These are phyloP conservation scores for Aegilops umbellulata DNA, from an alignment of 176 grass and related monocot genomes.

Conservation along the genomic window DNA sequence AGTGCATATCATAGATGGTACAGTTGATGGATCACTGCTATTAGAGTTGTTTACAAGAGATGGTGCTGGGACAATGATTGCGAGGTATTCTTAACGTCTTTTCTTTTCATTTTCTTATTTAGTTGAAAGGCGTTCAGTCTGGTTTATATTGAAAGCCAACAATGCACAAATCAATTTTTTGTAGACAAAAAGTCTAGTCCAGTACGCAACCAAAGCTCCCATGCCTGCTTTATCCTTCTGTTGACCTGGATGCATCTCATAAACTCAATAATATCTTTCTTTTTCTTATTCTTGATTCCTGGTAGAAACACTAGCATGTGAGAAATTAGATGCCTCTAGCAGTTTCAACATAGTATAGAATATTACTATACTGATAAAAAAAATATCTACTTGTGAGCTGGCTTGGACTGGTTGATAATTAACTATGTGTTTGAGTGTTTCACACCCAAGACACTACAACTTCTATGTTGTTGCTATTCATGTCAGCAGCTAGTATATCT, in stretches of 20 bases:
- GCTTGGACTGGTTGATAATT: neutral
- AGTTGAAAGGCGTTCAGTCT: neutral
- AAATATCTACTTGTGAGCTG: neutral
- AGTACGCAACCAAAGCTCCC: slow-evolving; percentile 7
- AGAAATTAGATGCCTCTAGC: neutral
- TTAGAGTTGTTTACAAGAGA: slow-evolving; percentile 99
- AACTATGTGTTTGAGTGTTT: neutral
- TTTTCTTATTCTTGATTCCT: neutral
- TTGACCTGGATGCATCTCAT: neutral
- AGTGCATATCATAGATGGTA: slow-evolving; percentile 94
- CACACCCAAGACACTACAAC: neutral
- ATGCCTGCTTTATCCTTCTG: neutral
- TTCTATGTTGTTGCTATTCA: neutral
- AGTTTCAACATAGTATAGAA: neutral
- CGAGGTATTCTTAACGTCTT: slow-evolving; percentile 51
- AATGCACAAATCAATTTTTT: neutral
- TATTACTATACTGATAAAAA: neutral
- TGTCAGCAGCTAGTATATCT: neutral
- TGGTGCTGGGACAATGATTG: slow-evolving; percentile 95
- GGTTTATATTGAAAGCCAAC: neutral
- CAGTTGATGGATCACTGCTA: slow-evolving; percentile 70
- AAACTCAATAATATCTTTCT: neutral
- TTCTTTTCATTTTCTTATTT: neutral
- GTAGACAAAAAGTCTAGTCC: neutral
- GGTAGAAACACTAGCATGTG: neutral